Base-by-base conservation (phyloP, 345 rosid species). In the Brassica napus region DNA sequence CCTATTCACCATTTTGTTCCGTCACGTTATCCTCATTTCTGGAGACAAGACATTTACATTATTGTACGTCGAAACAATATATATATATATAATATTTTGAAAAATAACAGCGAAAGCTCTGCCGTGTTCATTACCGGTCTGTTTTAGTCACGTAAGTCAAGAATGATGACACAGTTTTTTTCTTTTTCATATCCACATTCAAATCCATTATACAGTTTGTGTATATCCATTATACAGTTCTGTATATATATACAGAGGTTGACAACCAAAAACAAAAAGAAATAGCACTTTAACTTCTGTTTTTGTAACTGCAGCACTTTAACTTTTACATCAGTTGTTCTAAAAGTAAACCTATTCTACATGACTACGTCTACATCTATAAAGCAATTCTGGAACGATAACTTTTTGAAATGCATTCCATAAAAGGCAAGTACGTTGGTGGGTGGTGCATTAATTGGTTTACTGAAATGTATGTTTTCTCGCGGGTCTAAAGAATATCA, bases 401-500 rank as follows among this genome's bases (percentile, higher is more conserved):
- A 26, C 65, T 15, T 47, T 49, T 49, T 15, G 0, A 79, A 73
- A 49, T 49, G 26, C 78, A 60, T 68, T 61, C 82, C 71, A 54
- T 16, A 54, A 73, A 61, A 74, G 73, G 78, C 49, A 73, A 60
- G 74, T 79, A 73, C 77, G 37, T 72, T 72, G 69, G 82, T 79
- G 69, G 70, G 70, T 73, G 82, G 21, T 73, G 61, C 64, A 79
- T 74, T 79, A 61, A 79, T 61, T 67, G 69, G 7, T 59, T 24
- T 60, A n/a, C 30, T 78, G 18, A 65, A 65, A 39, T 1, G 21
- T 77, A 1, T 59, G 39, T 67, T 31, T 70, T 10, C 35, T 31
- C 8, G 52, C 30, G 1, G 14, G 31, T 21, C 62, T 21, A 10
- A 59, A 23, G 1, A 59, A 59, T 59, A 59, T 57, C 26, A 18